Conservation (phyloP, 176 grass and related monocot species). For the Tillandsia leiboldiana region DNA sequence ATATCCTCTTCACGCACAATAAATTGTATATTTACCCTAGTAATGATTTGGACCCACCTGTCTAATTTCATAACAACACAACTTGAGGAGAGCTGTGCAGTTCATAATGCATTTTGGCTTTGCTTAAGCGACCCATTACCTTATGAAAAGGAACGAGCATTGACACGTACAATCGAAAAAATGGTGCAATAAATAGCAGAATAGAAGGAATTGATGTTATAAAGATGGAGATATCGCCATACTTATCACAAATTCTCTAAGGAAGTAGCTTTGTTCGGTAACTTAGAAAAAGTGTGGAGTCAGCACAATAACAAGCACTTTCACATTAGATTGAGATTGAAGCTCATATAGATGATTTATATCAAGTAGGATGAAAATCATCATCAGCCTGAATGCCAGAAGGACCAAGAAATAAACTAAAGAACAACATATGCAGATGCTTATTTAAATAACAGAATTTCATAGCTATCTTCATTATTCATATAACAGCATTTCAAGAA, state of each 20-base stretch:
- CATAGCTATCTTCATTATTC: neutral
- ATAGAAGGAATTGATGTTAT: slow-evolving; percentile 4
- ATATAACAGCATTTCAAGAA: slow-evolving; percentile 11
- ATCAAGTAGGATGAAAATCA: too few relatives aligned
- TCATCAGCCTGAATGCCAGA: too few relatives aligned
- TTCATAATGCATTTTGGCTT: neutral
- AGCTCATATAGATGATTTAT: too few relatives aligned
- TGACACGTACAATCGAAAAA: neutral
- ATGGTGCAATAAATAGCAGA: neutral
- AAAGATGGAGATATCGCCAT: neutral
- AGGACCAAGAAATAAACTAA: too few relatives aligned
- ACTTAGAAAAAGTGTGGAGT: neutral
- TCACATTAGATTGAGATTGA: neutral
- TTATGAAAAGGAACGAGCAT: neutral
- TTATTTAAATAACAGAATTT: neutral
- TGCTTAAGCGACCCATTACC: neutral
- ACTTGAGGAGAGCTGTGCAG: neutral
- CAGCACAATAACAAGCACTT: neutral
- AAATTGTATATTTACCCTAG: neutral
- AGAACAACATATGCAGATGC: neutral
- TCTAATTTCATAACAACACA: neutral
- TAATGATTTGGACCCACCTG: neutral
- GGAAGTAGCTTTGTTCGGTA: neutral
- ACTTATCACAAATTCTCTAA: neutral
- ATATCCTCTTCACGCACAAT: neutral